Evolutionary conservation across 2,329 filamentous ascomycete species (phyloP).

Genomic region (Penicillium sp.): DNA sequence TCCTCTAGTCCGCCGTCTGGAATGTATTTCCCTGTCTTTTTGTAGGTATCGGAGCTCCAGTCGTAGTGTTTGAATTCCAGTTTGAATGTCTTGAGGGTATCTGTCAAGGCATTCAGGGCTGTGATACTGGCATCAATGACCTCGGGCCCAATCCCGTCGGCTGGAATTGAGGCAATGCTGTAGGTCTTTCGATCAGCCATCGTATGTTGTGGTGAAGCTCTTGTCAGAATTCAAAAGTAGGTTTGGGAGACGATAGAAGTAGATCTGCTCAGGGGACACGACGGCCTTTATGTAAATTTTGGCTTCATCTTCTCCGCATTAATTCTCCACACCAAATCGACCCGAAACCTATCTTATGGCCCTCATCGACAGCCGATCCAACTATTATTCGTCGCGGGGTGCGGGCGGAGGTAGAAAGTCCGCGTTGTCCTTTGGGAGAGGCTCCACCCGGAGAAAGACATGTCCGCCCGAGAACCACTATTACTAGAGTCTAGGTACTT

Average conservation of each 20-base stretch:
- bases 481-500: too few species aligned
- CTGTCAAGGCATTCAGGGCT: slow-evolving; percentile 50
- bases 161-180: slow-evolving; percentile 62
- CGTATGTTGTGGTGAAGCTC: neutral
- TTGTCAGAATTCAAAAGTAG: neutral
- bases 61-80: slow-evolving; percentile 62
- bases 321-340: neutral
- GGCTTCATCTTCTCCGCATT: neutral
- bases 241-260: neutral
- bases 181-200: slow-evolving; percentile 31
- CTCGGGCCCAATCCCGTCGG: slow-evolving; percentile 67
- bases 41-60: slow-evolving; percentile 65
- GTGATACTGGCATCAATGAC: slow-evolving; percentile 62
- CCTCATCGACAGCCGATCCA: slow-evolving; percentile 7
- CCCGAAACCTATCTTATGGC: slow-evolving; percentile 1
- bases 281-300: neutral
- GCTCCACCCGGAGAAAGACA: slow-evolving; percentile 16
- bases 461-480: slow-evolving; percentile 8
- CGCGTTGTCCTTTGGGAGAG: neutral
- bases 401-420: slow-evolving; percentile 11
- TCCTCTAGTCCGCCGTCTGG: slow-evolving; percentile 57
- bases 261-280: neutral
- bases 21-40: slow-evolving; percentile 62
- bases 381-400: slow-evolving; percentile 7
- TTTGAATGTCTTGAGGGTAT: slow-evolving; percentile 53